Evolutionary conservation across 306 rosid species (phyloP).

Genomic region (Cicer cuneatum): DNA sequence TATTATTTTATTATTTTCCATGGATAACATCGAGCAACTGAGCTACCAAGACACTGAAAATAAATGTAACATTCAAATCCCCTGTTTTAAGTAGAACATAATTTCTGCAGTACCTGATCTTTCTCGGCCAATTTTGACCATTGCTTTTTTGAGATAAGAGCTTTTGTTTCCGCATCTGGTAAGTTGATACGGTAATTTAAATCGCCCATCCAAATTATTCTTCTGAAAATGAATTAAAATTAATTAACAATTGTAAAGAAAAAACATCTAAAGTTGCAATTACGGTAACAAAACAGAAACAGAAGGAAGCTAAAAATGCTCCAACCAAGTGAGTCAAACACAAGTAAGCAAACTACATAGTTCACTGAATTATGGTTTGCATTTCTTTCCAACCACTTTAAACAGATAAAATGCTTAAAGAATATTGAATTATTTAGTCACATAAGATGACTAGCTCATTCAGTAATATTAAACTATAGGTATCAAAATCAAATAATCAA

Average conservation of each 20-base stretch:
- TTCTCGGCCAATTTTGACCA: slow-evolving; percentile 81
- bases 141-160: slow-evolving; percentile 66
- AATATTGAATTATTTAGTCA: slow-evolving; percentile 11
- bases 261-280: neutral
- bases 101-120: slow-evolving; percentile 73
- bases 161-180: slow-evolving; percentile 68
- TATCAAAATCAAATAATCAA: no score
- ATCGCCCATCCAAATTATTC: slow-evolving; percentile 94
- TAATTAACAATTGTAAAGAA: slow-evolving; percentile 14
- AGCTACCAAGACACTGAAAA: neutral
- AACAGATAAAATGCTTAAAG: slow-evolving; percentile 5
- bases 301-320: slow-evolving; percentile 20
- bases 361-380: neutral
- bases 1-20: no score
- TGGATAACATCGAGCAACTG: neutral
- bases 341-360: neutral
- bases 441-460: neutral
- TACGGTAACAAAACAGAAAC: slow-evolving; percentile 22
- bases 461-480: no score
- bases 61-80: no score
- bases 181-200: slow-evolving; percentile 89
- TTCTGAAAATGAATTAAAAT: slow-evolving; percentile 57
- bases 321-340: slow-evolving; percentile 51
- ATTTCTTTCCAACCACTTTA: neutral
- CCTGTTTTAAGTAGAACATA: neutral